These are phyloP conservation scores for Ophiostoma ulmi DNA, from an alignment of 2,329 filamentous ascomycete genomes.

Conservation along the genomic window DNA sequence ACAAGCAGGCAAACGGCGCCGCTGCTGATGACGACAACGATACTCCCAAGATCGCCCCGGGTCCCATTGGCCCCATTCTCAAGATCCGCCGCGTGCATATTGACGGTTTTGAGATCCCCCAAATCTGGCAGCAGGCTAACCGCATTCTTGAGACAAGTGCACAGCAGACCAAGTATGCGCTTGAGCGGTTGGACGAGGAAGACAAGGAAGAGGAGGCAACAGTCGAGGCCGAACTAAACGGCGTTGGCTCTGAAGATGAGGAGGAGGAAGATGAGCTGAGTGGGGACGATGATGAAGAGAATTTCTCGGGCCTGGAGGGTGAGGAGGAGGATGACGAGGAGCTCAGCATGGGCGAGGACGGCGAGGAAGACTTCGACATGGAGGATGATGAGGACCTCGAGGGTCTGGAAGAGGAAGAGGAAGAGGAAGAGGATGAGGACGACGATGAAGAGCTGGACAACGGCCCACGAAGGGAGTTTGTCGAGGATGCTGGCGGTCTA, in stretches of 20 bases:
- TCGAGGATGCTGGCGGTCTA: constrained; percentile 73
- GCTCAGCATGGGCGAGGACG: constrained; percentile 29
- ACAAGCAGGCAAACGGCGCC: background rate
- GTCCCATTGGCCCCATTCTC: constrained; percentile 54
- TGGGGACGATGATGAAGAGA: constrained; percentile 31
- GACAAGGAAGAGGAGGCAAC: constrained; percentile 35
- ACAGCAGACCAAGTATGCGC: constrained; percentile 43
- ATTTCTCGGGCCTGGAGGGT: constrained; percentile 27
- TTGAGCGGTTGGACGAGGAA: constrained; percentile 47
- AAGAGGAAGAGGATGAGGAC: constrained; percentile 34
- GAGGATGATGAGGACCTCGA: constrained; percentile 31
- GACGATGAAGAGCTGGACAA: constrained; percentile 48
- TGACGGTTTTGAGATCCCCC: constrained; percentile 78
- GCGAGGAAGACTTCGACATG: constrained; percentile 33
- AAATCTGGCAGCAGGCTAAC: constrained; percentile 91
- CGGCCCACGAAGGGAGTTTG: constrained; percentile 50
- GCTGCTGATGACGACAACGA: background rate
- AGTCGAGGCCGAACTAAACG: constrained; percentile 33
- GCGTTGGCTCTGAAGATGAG: constrained; percentile 22
- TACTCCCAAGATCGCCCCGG: constrained; percentile 69
- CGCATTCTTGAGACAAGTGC: constrained; percentile 64
- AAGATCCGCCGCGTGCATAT: constrained; percentile 79
- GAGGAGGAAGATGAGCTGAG: constrained; percentile 31
- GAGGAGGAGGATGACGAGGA: constrained; percentile 30
- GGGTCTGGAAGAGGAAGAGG: constrained; percentile 33